Base-by-base conservation (phyloP, 306 rosid genomes). In the Arachis hypogaea region DNA sequence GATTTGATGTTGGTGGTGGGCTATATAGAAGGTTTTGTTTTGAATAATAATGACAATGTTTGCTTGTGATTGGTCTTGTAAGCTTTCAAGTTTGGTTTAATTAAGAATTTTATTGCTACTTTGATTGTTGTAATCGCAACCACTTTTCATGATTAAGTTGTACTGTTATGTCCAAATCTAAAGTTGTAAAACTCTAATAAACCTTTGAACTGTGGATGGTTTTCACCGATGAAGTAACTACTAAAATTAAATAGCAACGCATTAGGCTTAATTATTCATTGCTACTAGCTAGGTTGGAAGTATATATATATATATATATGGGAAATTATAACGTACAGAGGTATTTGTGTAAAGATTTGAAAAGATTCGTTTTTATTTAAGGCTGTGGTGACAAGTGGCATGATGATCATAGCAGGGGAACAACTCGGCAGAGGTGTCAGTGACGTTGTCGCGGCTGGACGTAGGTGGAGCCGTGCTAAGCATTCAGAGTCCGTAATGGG, bases 61-160 rank as follows among this genome's bases (percentile, higher is more conserved):
- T 54, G 71, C 50, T 68, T 40, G 69, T 59, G 63, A 50, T 69
- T 49, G 57, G 49, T 11, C 52, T 18, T 18, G 18, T 18, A 10
- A 65, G 71, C 64, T 62, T 67, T 62, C 69, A 47, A 60, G 36
- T 70, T 47, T 63, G 38, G 59, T 36, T 55, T 55, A 2, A 28
- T 57, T 14, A 0, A 44, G 12, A n/a, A 29, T 14, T 63, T 51
- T 55, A 11, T 10, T 49, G 10, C 2, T 60, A 12, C 44, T 44
- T 61, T 12, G 62, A 49, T 68, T 14, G 62, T 61, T 54, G 40
- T 36, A 11, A 12, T 66, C n/a, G 22, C 28, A 29, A 36, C 58
- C 8, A 45, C 50, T n/a, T 7, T 5, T 6, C 6, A 40, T 16
- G 3, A 38, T 8, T 68, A 52, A 40, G 75, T 50, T 68, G 18